These are phyloP conservation scores for Aspergillus alliaceus DNA, from an alignment of 2,329 filamentous ascomycete species.

Conservation along the genomic window DNA sequence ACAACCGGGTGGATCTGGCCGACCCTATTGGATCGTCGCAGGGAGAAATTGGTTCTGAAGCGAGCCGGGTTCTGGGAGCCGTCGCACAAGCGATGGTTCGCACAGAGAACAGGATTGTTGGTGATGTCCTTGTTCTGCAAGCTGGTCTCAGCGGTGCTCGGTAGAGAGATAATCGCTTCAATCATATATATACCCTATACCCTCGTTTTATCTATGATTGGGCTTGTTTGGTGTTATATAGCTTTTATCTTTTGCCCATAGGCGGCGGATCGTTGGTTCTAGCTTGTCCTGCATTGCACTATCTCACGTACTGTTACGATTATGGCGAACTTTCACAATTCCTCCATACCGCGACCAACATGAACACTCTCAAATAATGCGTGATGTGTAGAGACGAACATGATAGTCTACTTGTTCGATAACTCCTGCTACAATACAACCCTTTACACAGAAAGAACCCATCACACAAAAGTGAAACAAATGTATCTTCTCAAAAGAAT, in stretches of 20 bases:
- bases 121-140: conserved; percentile 71
- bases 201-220: background rate
- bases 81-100: conserved; percentile 48
- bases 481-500: background rate
- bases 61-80: conserved; percentile 31
- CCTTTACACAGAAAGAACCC: too few species aligned
- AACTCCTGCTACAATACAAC: background rate
- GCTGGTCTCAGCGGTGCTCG: conserved; percentile 41
- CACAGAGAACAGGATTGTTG: conserved; percentile 59
- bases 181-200: background rate
- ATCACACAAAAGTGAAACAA: too few species aligned
- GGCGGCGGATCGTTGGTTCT: background rate
- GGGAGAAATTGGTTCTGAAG: conserved; percentile 35
- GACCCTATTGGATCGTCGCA: conserved; percentile 27
- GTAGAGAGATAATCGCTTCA: background rate
- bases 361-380: background rate
- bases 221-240: background rate
- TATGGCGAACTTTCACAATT: background rate
- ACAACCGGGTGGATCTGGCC: conserved; percentile 12
- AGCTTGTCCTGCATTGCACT: background rate
- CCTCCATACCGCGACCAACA: too few species aligned
- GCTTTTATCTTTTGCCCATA: background rate
- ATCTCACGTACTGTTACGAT: background rate
- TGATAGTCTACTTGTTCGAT: too few species aligned
- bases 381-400: too few species aligned